Percentiles rank a stretch among this genome's conserved stretches.
Conservation (phyloP, 495 filamentous ascomycete species). For the Penicillium robsamsonii region DNA sequence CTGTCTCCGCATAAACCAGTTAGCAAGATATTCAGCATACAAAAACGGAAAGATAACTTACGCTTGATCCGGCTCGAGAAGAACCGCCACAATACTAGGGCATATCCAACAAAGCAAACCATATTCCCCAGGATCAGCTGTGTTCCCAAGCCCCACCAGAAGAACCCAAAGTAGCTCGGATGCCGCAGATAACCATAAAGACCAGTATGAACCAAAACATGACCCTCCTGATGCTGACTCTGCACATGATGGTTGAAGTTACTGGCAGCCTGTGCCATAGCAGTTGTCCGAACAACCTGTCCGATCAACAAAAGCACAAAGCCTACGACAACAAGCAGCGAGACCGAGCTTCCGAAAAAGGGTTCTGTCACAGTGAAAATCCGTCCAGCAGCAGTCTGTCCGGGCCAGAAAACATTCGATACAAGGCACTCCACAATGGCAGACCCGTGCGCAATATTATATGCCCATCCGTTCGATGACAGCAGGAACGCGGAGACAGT, state of each 20-base stretch:
- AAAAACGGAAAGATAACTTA: conserved; percentile 38
- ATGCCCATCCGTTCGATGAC: conserved; percentile 78
- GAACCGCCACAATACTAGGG: conserved; percentile 77
- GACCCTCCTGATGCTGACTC: conserved; percentile 58
- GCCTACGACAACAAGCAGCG: conserved; percentile 48
- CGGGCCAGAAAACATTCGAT: conserved; percentile 57
- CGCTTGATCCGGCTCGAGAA: conserved; percentile 68
- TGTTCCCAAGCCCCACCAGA: conserved; percentile 95
- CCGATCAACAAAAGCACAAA: conserved; percentile 64
- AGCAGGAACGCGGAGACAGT: conserved; percentile 75
- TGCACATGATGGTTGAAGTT: conserved; percentile 93
- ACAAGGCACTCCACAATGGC: conserved; percentile 71
- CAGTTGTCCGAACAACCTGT: conserved; percentile 68
- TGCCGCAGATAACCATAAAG: conserved; percentile 66
- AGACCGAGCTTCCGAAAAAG: conserved; percentile 17
- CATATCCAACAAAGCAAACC: conserved; percentile 71
- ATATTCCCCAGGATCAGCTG: conserved; percentile 86
- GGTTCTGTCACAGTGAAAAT: conserved; percentile 32
- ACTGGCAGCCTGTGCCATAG: conserved; percentile 84
- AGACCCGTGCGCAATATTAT: conserved; percentile 75
- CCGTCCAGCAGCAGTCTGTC: conserved; percentile 6
- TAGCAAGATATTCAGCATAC: neutral
- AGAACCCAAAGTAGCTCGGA: conserved; percentile 95
- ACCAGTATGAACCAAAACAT: conserved; percentile 77
- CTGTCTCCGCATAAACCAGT: conserved; percentile 27